phyloP scores from a whole-genome alignment of 495 filamentous ascomycete species.

The Saxophila tyrrhenica region DNA sequence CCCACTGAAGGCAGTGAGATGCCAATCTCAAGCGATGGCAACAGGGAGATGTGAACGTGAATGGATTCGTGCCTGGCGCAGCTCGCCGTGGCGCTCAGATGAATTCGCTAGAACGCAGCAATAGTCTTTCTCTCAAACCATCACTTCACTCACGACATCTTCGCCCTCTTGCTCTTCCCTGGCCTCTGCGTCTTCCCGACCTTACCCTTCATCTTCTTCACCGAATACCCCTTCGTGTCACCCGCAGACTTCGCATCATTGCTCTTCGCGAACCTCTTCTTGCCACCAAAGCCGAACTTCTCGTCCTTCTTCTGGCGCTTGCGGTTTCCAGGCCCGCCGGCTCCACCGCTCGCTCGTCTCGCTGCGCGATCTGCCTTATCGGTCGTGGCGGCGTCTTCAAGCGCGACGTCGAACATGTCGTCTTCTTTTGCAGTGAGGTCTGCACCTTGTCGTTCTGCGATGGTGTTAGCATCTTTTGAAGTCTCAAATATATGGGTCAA shows the following conservation, averaged over 20 bases:
- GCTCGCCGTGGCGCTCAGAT: too few relatives aligned
- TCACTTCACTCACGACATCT: constrained; percentile 1
- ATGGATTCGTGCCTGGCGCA: too few relatives aligned
- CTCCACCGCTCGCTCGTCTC: constrained; percentile 28
- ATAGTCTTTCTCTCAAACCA: background rate
- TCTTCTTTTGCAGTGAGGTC: constrained; percentile 56
- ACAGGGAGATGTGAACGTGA: too few relatives aligned
- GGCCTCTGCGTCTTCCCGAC: constrained; percentile 36
- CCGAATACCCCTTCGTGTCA: constrained; percentile 68
- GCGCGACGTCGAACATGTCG: constrained; percentile 87
- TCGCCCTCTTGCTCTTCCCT: constrained; percentile 55
- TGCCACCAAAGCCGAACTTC: constrained; percentile 89
- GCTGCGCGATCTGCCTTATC: constrained; percentile 36
- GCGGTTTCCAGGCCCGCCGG: constrained; percentile 23
- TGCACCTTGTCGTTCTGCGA: constrained; percentile 70
- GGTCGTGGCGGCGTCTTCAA: constrained; percentile 60
- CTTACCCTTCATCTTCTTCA: constrained; percentile 66
- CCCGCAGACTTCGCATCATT: constrained; percentile 67
- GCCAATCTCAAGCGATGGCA: too few relatives aligned
- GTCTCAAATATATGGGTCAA: constrained; percentile 3
- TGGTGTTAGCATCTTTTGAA: constrained; percentile 17
- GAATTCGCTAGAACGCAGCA: too few relatives aligned
- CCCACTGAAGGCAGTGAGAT: too few relatives aligned
- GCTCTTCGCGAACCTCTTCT: constrained; percentile 81
- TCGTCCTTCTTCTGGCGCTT: constrained; percentile 89